A percentile compares a stretch with the other conserved stretches of the same genome.
phyloP scores from a whole-genome alignment of 2,329 filamentous ascomycete species.

The Fusarium temperatum region DNA sequence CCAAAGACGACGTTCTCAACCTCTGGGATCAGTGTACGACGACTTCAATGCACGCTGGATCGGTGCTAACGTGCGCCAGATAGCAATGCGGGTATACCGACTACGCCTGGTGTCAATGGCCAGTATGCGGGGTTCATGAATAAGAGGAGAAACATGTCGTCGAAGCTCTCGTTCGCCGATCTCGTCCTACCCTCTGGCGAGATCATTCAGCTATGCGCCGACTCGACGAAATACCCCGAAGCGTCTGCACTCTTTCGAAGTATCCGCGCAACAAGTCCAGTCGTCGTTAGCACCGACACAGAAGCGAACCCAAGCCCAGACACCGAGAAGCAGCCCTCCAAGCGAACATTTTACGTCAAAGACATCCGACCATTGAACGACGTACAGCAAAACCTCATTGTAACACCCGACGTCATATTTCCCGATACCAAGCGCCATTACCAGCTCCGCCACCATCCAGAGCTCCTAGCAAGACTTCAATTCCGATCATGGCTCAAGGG shows the following conservation, averaged over 20 bases:
- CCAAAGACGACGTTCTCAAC: slow-evolving; percentile 38
- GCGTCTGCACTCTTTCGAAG: slow-evolving; percentile 55
- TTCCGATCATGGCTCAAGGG: slow-evolving; percentile 72
- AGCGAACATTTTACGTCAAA: slow-evolving; percentile 74
- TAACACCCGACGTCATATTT: slow-evolving; percentile 78
- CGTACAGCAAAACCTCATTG: slow-evolving; percentile 71
- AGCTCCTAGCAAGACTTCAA: slow-evolving; percentile 72
- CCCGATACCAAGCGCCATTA: slow-evolving; percentile 80
- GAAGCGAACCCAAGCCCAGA: slow-evolving; percentile 36
- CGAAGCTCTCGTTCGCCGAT: slow-evolving; percentile 76
- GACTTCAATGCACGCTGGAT: neutral
- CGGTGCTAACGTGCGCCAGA: slow-evolving; percentile 34
- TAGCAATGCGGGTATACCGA: slow-evolving; percentile 36
- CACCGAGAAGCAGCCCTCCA: slow-evolving; percentile 37
- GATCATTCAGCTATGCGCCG: slow-evolving; percentile 57
- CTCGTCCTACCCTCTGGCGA: slow-evolving; percentile 51
- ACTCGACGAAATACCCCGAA: slow-evolving; percentile 48
- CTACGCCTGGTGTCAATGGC: slow-evolving; percentile 25
- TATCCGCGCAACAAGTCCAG: slow-evolving; percentile 62
- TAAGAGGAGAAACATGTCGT: slow-evolving; percentile 72
- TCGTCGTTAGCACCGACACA: slow-evolving; percentile 56
- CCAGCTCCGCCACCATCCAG: slow-evolving; percentile 79
- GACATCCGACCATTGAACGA: slow-evolving; percentile 48
- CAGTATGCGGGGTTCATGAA: slow-evolving; percentile 71
- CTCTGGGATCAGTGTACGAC: slow-evolving; percentile 47